Evolutionary conservation across 345 rosid species (phyloP).

Genomic region (Adansonia digitata): DNA sequence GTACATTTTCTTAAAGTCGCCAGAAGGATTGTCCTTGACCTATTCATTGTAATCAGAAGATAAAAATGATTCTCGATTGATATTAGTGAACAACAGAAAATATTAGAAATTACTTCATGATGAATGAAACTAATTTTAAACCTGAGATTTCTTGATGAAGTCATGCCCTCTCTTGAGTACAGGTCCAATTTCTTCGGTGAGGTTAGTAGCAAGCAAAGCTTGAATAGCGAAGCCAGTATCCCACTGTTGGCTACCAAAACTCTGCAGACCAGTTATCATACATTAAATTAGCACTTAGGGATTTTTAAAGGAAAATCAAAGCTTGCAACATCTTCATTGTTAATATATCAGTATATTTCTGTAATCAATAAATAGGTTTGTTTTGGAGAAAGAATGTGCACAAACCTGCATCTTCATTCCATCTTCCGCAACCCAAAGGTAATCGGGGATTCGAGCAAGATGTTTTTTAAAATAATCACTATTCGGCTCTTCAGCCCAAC

Average conservation of each 20-base stretch:
- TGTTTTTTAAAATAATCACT: conserved; percentile 69
- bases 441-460: conserved; percentile 69
- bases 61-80: neutral
- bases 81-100: neutral
- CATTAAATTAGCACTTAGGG: neutral
- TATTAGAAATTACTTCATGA: neutral
- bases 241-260: conserved; percentile 82
- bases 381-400: conserved; percentile 6
- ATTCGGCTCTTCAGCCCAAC: conserved; percentile 80
- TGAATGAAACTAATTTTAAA: conserved; percentile 11
- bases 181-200: conserved; percentile 46
- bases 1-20: conserved; percentile 46
- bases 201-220: conserved; percentile 63
- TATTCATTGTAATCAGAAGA: conserved; percentile 13
- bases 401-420: conserved; percentile 90
- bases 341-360: neutral
- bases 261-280: conserved; percentile 27
- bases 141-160: conserved; percentile 77
- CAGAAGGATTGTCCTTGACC: conserved; percentile 59
- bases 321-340: neutral
- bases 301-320: neutral
- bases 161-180: conserved; percentile 65
- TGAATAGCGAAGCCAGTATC: conserved; percentile 69
- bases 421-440: conserved; percentile 89
- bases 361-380: neutral